Evolutionary conservation across 2,329 filamentous ascomycete species (phyloP).

Genomic region (Neonectria magnoliae): DNA sequence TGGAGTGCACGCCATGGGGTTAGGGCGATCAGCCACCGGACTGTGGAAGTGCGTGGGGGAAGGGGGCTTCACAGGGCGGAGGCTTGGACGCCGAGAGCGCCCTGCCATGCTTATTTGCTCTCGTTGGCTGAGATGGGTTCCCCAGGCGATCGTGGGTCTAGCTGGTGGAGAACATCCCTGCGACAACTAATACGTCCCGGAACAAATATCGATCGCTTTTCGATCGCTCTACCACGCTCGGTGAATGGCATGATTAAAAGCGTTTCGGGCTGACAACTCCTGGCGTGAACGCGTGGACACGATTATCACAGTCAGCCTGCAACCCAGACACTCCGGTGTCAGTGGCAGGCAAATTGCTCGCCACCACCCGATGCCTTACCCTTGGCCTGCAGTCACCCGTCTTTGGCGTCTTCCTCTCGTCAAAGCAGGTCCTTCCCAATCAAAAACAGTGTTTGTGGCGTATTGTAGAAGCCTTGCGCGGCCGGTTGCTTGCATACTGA

Average conservation of each 20-base stretch:
- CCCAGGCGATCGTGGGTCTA: conserved; percentile 29
- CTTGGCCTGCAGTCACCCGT: conserved; percentile 43
- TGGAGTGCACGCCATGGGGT: conserved; percentile 30
- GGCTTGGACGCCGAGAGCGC: conserved; percentile 33
- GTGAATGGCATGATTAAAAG: neutral
- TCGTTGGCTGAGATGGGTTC: conserved; percentile 36
- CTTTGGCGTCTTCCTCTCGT: conserved; percentile 38
- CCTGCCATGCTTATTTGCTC: conserved; percentile 23
- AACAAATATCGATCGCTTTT: conserved; percentile 6
- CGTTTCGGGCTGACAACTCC: neutral
- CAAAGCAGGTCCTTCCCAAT: conserved; percentile 48
- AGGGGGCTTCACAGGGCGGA: conserved; percentile 32
- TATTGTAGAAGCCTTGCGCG: conserved; percentile 56
- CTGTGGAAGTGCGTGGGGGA: conserved; percentile 31
- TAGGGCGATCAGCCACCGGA: conserved; percentile 27
- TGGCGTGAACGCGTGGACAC: neutral
- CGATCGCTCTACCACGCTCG: neutral
- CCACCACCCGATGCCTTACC: conserved; percentile 32
- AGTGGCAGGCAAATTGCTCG: conserved; percentile 32
- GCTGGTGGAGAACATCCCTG: conserved; percentile 18
- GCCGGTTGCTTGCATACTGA: conserved; percentile 61
- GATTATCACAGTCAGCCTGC: conserved; percentile 4
- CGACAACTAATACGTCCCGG: neutral
- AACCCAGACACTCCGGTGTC: conserved; percentile 33
- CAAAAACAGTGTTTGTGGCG: conserved; percentile 58